Conservation (phyloP, 805 yeast species). For the Ogataea saltuana region DNA sequence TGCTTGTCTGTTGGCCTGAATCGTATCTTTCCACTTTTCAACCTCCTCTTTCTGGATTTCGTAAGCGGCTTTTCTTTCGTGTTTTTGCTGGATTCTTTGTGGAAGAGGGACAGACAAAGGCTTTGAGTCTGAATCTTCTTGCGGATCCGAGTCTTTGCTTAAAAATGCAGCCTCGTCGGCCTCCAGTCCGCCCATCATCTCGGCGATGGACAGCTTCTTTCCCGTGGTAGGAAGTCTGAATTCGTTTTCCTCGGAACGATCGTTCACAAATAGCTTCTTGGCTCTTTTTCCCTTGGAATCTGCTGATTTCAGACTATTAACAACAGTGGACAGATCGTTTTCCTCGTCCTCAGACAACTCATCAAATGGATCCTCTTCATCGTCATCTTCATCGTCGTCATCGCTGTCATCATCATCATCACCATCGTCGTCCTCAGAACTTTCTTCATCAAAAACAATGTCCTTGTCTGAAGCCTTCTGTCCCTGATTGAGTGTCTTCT, state of each 20-base stretch:
- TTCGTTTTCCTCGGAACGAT: slow-evolving; percentile 65
- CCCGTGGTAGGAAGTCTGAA: slow-evolving; percentile 64
- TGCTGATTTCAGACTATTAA: slow-evolving; percentile 41
- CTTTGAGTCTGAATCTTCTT: slow-evolving; percentile 26
- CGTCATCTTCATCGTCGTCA: slow-evolving; percentile 29
- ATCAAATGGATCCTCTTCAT: slow-evolving; percentile 28
- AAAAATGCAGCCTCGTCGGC: slow-evolving; percentile 52
- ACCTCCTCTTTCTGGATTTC: slow-evolving; percentile 86
- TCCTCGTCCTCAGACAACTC: slow-evolving; percentile 32
- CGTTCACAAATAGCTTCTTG: slow-evolving; percentile 50
- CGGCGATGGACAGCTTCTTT: slow-evolving; percentile 61
- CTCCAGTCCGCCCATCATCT: slow-evolving; percentile 69
- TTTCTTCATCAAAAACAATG: slow-evolving; percentile 33
- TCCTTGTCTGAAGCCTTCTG: slow-evolving; percentile 27
- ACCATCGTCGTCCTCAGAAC: slow-evolving; percentile 23
- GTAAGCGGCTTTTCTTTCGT: slow-evolving; percentile 87
- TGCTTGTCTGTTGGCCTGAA: slow-evolving; percentile 75
- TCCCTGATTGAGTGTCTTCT: slow-evolving; percentile 26
- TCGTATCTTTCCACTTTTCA: slow-evolving; percentile 83
- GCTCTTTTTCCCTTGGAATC: slow-evolving; percentile 35
- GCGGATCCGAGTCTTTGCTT: slow-evolving; percentile 25
- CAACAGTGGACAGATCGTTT: slow-evolving; percentile 51
- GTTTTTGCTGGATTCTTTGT: slow-evolving; percentile 76
- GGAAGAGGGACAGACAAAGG: slow-evolving; percentile 83
- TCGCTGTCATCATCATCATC: slow-evolving; percentile 28